Evolutionary conservation across 108 stramenopile genomes (phyloP).

Genomic region (Nannochloropsis granulata): DNA sequence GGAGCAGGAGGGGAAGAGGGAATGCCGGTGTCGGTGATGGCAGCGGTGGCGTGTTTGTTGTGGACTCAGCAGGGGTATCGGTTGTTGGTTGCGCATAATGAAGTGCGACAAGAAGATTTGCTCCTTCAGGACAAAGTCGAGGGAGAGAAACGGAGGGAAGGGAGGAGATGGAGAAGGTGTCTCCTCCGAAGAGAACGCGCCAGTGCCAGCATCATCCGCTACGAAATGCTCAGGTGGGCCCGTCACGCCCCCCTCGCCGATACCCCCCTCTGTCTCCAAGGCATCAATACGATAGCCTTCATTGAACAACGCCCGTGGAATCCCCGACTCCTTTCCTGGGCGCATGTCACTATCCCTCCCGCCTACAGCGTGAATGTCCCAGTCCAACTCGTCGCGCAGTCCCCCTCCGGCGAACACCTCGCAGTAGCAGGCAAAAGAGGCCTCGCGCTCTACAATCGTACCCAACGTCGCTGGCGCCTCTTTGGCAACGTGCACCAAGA

Average conservation of each 20-base stretch:
- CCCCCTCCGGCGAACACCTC: neutral
- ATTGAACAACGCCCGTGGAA: neutral
- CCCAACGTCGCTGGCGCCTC: slow-evolving; percentile 13
- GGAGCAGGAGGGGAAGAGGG: no score
- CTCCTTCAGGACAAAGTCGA: neutral
- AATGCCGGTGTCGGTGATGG: neutral
- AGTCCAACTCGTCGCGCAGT: neutral
- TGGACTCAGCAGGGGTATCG: neutral
- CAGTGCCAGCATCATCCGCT: neutral
- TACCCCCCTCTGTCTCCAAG: neutral
- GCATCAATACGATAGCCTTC: neutral
- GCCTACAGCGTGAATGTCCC: neutral
- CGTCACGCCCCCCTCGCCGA: neutral
- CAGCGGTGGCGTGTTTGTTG: neutral
- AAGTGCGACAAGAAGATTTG: neutral
- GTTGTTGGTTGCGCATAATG: neutral
- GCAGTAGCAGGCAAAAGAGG: slow-evolving; percentile 23
- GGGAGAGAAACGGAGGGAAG: neutral
- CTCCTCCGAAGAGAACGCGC: neutral
- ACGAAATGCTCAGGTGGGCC: neutral
- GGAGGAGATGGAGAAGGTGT: neutral
- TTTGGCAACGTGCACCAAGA: slow-evolving; percentile 26
- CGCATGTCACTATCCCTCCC: neutral
- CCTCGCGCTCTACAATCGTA: slow-evolving; percentile 18
- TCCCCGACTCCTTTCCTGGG: neutral